Evolutionary conservation across 176 grass and related monocot genomes (phyloP).

Genomic region (Cenchrus purpureus): DNA sequence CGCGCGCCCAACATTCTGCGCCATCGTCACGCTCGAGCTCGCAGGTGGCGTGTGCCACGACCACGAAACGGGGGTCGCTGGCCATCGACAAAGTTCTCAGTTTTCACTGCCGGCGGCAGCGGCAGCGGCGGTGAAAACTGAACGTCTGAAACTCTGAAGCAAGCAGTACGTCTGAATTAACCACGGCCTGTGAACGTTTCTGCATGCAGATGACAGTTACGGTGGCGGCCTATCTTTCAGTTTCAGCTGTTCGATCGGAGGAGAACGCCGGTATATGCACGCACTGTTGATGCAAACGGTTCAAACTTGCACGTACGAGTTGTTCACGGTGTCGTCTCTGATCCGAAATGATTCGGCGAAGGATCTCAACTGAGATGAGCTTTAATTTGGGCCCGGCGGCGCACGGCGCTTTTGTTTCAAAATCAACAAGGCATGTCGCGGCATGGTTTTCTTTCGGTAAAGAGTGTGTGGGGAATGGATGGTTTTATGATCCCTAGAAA

Average conservation of each 20-base stretch:
- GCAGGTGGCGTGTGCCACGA: neutral
- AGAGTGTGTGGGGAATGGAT: neutral
- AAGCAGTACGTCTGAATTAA: no score
- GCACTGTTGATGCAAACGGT: slow-evolving; percentile 6
- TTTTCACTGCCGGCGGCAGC: neutral
- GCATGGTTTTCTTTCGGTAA: neutral
- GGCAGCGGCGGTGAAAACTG: neutral
- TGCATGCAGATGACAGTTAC: neutral
- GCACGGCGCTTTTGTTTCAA: neutral
- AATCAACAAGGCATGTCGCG: neutral
- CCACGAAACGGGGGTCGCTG: neutral
- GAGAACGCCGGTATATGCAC: neutral
- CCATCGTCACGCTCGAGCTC: no score
- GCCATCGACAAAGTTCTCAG: no score
- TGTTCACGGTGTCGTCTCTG: neutral
- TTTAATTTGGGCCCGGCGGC: neutral
- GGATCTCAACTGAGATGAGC: neutral
- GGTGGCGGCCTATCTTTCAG: neutral
- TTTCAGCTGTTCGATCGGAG: neutral
- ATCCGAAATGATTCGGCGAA: slow-evolving; percentile 25
- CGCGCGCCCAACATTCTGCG: neutral
- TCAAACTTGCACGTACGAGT: neutral
- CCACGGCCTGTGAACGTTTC: neutral
- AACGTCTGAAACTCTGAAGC: neutral
- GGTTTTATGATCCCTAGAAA: neutral